A percentile compares a stretch with the other conserved stretches of the same genome.
phyloP scores from a whole-genome alignment of 108 stramenopile species.

The Stephanodiscus minutulus region DNA sequence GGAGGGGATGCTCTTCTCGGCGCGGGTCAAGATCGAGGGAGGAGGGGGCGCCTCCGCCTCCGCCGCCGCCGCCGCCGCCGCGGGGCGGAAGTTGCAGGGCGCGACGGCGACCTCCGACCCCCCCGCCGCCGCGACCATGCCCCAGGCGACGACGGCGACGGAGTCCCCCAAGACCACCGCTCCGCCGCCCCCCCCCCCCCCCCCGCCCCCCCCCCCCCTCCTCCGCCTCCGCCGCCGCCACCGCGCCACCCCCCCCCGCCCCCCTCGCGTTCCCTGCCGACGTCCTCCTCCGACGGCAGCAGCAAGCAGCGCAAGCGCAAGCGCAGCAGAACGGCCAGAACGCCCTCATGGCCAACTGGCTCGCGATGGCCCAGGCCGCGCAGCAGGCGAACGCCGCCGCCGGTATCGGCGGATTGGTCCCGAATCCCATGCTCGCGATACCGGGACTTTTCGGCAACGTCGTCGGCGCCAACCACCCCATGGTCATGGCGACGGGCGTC shows the following conservation, averaged over 20 bases:
- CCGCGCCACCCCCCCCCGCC: neutral
- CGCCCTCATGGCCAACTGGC: constrained; percentile 15
- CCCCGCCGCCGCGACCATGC: neutral
- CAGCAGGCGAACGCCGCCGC: neutral
- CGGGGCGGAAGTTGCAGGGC: too few species aligned
- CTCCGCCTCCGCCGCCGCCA: neutral
- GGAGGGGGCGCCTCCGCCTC: neutral
- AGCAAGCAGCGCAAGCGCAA: neutral
- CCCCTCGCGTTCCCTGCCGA: neutral
- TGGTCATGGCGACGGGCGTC: neutral
- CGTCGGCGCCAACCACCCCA: neutral
- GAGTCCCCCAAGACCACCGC: neutral
- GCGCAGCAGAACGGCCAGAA: neutral
- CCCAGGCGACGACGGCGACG: neutral
- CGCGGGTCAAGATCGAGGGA: constrained; percentile 19
- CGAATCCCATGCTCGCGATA: constrained; percentile 11
- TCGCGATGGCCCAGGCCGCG: constrained; percentile 8
- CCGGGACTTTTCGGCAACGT: neutral
- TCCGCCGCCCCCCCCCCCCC: neutral
- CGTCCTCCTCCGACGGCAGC: neutral
- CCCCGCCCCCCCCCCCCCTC: neutral
- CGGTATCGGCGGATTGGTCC: neutral
- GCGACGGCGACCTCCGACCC: neutral
- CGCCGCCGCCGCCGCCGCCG: too few species aligned
- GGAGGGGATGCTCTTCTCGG: constrained; percentile 28